Evolutionary conservation across 768 basidiomycete genomes (phyloP).

Genomic region (Lactarius sp.): DNA sequence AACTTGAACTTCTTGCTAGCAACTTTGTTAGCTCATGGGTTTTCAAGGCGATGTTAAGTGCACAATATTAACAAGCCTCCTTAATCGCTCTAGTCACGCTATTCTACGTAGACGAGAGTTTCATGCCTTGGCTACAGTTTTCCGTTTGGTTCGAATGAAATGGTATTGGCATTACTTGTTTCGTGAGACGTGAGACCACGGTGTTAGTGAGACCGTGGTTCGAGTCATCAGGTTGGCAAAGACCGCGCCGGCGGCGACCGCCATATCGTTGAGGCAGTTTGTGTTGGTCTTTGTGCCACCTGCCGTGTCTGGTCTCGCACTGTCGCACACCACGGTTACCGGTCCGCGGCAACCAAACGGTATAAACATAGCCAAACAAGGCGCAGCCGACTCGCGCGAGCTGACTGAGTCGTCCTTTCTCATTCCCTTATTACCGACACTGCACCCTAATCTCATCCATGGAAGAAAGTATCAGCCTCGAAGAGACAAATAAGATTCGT

Average conservation of each 20-base stretch:
- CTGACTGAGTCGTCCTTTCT: not conserved
- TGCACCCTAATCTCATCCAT: conserved; percentile 31
- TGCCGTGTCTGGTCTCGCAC: too few species aligned
- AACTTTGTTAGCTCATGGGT: conserved; percentile 51
- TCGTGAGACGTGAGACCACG: not conserved
- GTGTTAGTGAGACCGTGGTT: too few species aligned
- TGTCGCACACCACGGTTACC: too few species aligned
- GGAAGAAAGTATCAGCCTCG: conserved; percentile 87
- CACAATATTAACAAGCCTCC: conserved; percentile 54
- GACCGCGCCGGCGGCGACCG: too few species aligned
- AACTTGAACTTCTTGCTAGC: conserved; percentile 47
- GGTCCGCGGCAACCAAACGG: too few species aligned
- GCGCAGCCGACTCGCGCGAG: not conserved
- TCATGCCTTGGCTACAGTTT: conserved; percentile 72
- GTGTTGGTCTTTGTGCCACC: not conserved
- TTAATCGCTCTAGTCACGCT: conserved; percentile 82
- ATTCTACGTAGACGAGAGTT: conserved; percentile 73
- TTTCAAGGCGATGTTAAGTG: conserved; percentile 36
- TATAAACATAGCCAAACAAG: conserved; percentile 16
- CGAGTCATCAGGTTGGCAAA: too few species aligned
- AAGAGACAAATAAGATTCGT: conserved; percentile 95
- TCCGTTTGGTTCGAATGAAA: too few species aligned
- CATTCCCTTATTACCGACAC: not conserved
- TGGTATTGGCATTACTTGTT: not conserved
- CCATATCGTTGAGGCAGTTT: not conserved